These are phyloP conservation scores for Epichloe typhina DNA, from an alignment of 2,329 filamentous ascomycete genomes.

Conservation along the genomic window DNA sequence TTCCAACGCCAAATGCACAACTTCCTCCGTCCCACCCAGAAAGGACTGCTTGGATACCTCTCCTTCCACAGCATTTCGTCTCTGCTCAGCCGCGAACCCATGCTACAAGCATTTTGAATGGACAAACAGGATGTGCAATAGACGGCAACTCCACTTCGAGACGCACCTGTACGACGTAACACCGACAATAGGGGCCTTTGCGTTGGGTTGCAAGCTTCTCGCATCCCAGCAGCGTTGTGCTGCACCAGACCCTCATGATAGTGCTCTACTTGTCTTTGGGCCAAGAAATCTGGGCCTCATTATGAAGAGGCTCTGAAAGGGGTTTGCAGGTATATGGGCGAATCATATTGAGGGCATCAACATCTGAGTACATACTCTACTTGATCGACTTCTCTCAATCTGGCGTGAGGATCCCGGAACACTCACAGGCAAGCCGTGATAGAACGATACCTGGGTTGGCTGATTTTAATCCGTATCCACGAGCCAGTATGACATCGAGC, in stretches of 20 bases:
- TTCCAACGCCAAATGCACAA: background rate
- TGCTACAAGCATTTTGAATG: conserved; percentile 1
- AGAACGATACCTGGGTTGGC: too few species aligned
- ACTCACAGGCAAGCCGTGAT: too few species aligned
- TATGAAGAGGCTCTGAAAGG: background rate
- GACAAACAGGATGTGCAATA: conserved; percentile 3
- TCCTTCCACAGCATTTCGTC: conserved; percentile 12
- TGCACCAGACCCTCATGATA: background rate
- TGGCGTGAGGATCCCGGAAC: too few species aligned
- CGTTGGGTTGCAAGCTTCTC: background rate
- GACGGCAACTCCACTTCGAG: conserved; percentile 1
- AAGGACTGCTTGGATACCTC: background rate
- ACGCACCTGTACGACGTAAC: conserved; percentile 2
- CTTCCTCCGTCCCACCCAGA: background rate
- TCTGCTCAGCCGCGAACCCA: conserved; percentile 7
- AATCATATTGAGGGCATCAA: background rate
- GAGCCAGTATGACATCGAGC: too few species aligned
- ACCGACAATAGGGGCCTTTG: conserved; percentile 5
- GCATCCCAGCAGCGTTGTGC: background rate
- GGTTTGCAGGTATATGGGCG: background rate
- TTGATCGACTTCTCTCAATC: too few species aligned
- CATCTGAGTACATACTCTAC: background rate
- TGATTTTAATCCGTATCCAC: too few species aligned
- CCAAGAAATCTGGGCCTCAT: background rate
- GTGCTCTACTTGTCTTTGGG: background rate